Percentiles rank a stretch among this genome's conserved stretches.
phyloP scores from a whole-genome alignment of 306 rosid genomes.

The Purshia tridentata region DNA sequence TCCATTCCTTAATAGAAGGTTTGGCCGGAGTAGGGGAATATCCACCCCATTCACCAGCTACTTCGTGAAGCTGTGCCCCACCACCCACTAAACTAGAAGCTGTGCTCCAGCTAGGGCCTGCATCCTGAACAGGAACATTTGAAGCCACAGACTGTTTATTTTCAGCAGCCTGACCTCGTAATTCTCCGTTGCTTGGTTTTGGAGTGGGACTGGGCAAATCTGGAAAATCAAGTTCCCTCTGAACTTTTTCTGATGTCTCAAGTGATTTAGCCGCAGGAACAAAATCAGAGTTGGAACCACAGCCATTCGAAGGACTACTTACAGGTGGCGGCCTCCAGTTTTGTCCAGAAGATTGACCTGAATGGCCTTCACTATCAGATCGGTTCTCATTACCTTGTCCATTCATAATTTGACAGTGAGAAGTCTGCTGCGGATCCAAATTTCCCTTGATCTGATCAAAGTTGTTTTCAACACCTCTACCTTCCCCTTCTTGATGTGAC shows the following conservation, averaged over 20 bases:
- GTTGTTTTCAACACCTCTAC: constrained; percentile 29
- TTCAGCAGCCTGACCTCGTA: constrained; percentile 33
- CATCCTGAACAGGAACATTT: constrained; percentile 41
- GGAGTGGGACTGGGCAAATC: constrained; percentile 31
- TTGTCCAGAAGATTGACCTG: constrained; percentile 71
- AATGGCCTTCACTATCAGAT: constrained; percentile 66
- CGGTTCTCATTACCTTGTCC: constrained; percentile 52
- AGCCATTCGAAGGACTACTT: constrained; percentile 41
- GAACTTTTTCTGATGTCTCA: constrained; percentile 34
- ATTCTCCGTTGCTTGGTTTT: constrained; percentile 29
- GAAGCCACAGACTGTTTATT: constrained; percentile 39
- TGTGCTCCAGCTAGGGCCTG: constrained; percentile 59
- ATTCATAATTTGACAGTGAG: constrained; percentile 48
- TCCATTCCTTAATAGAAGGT: constrained; percentile 57
- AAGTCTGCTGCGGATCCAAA: constrained; percentile 37
- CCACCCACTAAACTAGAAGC: constrained; percentile 51
- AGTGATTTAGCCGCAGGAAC: constrained; percentile 38
- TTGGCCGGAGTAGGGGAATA: constrained; percentile 42
- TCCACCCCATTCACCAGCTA: constrained; percentile 46
- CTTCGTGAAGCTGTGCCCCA: constrained; percentile 34
- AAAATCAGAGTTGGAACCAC: constrained; percentile 42
- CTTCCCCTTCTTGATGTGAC: constrained; percentile 41
- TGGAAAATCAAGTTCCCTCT: constrained; percentile 26
- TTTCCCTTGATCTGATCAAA: constrained; percentile 44
- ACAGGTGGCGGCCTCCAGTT: constrained; percentile 52